A percentile compares a stretch with the other conserved stretches of the same genome.
Evolutionary conservation across 495 filamentous ascomycete genomes (phyloP).

Genomic region (Echria macrotheca): DNA sequence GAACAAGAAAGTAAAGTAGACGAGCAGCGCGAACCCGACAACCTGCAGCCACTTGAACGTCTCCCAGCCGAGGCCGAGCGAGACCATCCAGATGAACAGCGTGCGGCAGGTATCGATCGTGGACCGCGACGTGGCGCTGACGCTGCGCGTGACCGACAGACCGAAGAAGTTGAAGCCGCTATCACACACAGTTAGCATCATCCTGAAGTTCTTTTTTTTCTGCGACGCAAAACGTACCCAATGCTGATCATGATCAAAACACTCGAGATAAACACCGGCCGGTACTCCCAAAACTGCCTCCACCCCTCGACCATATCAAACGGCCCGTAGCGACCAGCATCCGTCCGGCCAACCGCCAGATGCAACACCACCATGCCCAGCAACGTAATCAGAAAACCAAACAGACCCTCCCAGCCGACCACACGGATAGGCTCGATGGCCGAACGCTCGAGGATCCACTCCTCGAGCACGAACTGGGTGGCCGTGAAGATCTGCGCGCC

Average conservation of each 20-base stretch:
- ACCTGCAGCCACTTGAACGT: constrained; percentile 98
- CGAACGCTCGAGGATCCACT: constrained; percentile 88
- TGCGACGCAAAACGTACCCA: constrained; percentile 76
- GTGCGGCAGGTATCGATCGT: constrained; percentile 97
- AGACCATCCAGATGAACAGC: constrained; percentile 97
- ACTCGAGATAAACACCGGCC: constrained; percentile 65
- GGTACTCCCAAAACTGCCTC: constrained; percentile 65
- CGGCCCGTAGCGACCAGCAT: constrained; percentile 70
- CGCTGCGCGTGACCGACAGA: constrained; percentile 78
- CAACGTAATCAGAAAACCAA: constrained; percentile 81
- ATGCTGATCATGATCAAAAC: constrained; percentile 95
- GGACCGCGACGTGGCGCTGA: constrained; percentile 85
- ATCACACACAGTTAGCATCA: no score
- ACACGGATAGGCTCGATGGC: constrained; percentile 82
- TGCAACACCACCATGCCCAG: constrained; percentile 77
- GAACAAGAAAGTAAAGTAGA: constrained; percentile 96
- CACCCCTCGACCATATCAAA: constrained; percentile 87
- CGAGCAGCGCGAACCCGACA: constrained; percentile 75
- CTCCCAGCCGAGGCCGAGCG: constrained; percentile 91
- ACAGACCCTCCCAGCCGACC: constrained; percentile 94
- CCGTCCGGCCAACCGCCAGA: constrained; percentile 64
- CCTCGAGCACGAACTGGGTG: constrained; percentile 91
- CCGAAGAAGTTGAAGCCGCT: constrained; percentile 99
- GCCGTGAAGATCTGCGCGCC: constrained; percentile 95
- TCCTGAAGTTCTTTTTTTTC: no score